A percentile compares a stretch with the other conserved stretches of the same genome.
These are phyloP conservation scores for Trichoderma brevicompactum DNA, from an alignment of 2,329 filamentous ascomycete genomes.

Conservation along the genomic window DNA sequence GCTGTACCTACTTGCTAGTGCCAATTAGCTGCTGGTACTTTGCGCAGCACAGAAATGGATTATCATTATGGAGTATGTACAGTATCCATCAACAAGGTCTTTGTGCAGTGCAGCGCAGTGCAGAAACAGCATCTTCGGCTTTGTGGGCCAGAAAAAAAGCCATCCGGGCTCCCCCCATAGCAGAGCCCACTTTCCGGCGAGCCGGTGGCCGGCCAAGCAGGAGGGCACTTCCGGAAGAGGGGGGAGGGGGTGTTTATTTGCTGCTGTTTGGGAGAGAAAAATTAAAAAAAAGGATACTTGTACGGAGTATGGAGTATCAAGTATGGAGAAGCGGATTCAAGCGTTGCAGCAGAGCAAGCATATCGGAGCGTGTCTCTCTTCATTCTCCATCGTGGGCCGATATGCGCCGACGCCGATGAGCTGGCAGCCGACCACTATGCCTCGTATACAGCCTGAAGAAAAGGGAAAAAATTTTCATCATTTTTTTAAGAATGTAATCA, in stretches of 20 bases:
- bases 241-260: background rate
- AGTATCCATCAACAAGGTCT: too few species aligned
- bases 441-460: background rate
- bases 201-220: constrained; percentile 10
- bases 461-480: background rate
- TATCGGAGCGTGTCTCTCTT: too few species aligned
- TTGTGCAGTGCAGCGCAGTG: too few species aligned
- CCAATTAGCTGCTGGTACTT: too few species aligned
- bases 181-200: constrained; percentile 21
- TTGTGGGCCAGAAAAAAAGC: background rate
- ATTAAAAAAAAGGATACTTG: too few species aligned
- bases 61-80: too few species aligned
- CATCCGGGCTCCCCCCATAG: constrained; percentile 3
- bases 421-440: background rate
- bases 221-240: background rate
- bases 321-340: too few species aligned
- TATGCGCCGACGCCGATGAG: constrained; percentile 13
- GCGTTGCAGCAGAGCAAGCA: too few species aligned
- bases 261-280: too few species aligned
- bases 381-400: constrained; percentile 6
- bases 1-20: too few species aligned
- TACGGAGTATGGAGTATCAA: too few species aligned
- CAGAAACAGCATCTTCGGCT: background rate
- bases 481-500: background rate
- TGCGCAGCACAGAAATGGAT: too few species aligned